phyloP scores from a whole-genome alignment of 805 yeast species.

The Candida insectorum region DNA sequence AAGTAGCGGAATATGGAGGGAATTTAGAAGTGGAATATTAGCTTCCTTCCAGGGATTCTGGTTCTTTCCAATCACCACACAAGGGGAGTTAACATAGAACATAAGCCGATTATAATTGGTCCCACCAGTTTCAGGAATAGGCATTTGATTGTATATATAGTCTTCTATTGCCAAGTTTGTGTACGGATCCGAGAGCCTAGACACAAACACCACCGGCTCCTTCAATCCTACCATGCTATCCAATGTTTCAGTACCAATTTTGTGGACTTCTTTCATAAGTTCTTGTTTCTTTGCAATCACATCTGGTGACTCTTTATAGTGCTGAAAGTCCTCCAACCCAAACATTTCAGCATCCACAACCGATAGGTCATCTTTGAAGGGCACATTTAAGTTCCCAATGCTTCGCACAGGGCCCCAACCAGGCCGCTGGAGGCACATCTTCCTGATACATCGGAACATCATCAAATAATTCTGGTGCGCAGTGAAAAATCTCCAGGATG shows the following conservation, averaged over 20 bases:
- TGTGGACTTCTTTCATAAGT: conserved; percentile 1
- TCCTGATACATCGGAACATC: too few relatives aligned
- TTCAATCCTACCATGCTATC: conserved; percentile 12
- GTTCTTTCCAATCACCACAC: conserved; percentile 93
- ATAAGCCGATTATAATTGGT: conserved; percentile 52
- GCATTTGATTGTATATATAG: conserved; percentile 65
- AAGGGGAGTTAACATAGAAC: conserved; percentile 73
- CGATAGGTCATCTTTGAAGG: conserved; percentile 38
- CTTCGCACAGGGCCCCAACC: too few relatives aligned
- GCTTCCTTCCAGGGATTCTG: conserved; percentile 93
- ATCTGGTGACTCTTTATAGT: conserved; percentile 31
- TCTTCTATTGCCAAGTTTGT: conserved; percentile 81
- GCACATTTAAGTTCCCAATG: conserved; percentile 13
- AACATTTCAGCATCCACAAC: conserved; percentile 32
- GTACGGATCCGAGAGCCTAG: conserved; percentile 63
- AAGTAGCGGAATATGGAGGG: conserved; percentile 58
- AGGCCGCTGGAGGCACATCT: too few relatives aligned
- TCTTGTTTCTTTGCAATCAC: conserved; percentile 18
- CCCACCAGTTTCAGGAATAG: conserved; percentile 25
- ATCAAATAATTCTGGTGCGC: too few relatives aligned
- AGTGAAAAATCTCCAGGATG: conserved; percentile 38
- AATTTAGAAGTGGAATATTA: conserved; percentile 53
- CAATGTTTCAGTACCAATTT: neutral
- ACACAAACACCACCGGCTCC: conserved; percentile 54
- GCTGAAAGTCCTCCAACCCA: conserved; percentile 35